Percentiles rank a stretch among this genome's conserved stretches.
Conservation (phyloP, 257 asterid species). For the Nemophila menziesii region DNA sequence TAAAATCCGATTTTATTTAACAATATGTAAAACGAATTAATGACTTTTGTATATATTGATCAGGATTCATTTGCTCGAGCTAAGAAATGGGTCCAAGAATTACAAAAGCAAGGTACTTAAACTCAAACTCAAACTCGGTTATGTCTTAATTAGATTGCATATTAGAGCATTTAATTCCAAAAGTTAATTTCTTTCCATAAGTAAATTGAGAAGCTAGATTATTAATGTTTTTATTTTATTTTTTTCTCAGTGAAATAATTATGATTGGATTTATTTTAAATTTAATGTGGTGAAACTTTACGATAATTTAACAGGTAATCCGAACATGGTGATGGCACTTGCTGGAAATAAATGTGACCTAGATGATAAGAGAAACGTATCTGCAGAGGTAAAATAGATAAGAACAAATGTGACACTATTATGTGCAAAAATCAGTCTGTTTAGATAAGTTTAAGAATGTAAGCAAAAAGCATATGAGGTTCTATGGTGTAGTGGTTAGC, state of each 20-base stretch:
- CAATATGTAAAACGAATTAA: background rate
- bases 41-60: slow-evolving; percentile 4
- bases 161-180: background rate
- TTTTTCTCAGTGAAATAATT: too few species aligned
- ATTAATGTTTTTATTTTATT: too few species aligned
- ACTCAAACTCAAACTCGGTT: background rate
- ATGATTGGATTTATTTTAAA: too few species aligned
- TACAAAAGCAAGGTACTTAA: slow-evolving; percentile 80
- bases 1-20: slow-evolving; percentile 3
- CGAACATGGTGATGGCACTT: slow-evolving; percentile 20
- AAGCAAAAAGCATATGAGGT: too few species aligned
- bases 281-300: background rate
- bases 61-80: slow-evolving; percentile 83
- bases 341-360: slow-evolving; percentile 20
- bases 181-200: background rate
- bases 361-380: slow-evolving; percentile 11
- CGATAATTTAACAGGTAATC: slow-evolving; percentile 11
- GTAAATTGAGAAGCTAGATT: background rate
- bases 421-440: background rate
- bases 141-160: background rate
- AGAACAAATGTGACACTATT: background rate
- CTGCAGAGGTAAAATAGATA: slow-evolving; percentile 16
- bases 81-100: slow-evolving; percentile 97
- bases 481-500: slow-evolving; percentile 98
- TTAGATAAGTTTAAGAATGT: too few species aligned